These are phyloP conservation scores for Eucalyptus polyanthemos DNA, from an alignment of 345 rosid genomes.

Conservation along the genomic window DNA sequence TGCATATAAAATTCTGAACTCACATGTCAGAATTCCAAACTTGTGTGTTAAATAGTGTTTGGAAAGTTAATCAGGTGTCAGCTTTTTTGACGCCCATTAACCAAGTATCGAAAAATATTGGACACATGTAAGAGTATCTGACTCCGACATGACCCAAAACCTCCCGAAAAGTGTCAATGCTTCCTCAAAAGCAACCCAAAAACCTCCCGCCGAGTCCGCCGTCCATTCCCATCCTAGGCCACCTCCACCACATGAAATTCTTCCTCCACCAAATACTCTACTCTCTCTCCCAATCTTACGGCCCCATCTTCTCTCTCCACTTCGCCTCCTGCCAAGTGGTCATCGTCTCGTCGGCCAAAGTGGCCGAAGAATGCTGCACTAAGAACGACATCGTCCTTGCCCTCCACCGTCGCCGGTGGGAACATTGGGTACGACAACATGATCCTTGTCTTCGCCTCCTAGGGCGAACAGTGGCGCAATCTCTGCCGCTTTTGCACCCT, in stretches of 20 bases:
- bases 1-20: too few relatives aligned
- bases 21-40: accelerated
- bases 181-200: too few relatives aligned
- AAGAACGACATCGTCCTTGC: constrained; percentile 11
- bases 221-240: too few relatives aligned
- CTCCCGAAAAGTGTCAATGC: too few relatives aligned
- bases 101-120: too few relatives aligned
- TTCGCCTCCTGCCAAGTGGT: constrained; percentile 3
- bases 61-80: too few relatives aligned
- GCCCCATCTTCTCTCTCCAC: constrained; percentile 7
- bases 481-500: constrained; percentile 25
- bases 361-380: constrained; percentile 8
- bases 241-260: too few relatives aligned
- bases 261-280: background rate
- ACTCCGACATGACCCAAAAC: too few relatives aligned
- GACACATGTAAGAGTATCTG: accelerated
- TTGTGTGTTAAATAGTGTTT: too few relatives aligned
- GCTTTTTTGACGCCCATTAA: too few relatives aligned
- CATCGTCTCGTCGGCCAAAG: background rate
- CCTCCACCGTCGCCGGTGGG: background rate
- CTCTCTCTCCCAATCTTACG: background rate
- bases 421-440: constrained; percentile 16
- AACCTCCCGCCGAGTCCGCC: too few relatives aligned
- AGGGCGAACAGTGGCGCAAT: constrained; percentile 41
- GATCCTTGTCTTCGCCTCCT: constrained; percentile 5